phyloP scores from a whole-genome alignment of 306 rosid species.

The Boehmeria nivea region DNA sequence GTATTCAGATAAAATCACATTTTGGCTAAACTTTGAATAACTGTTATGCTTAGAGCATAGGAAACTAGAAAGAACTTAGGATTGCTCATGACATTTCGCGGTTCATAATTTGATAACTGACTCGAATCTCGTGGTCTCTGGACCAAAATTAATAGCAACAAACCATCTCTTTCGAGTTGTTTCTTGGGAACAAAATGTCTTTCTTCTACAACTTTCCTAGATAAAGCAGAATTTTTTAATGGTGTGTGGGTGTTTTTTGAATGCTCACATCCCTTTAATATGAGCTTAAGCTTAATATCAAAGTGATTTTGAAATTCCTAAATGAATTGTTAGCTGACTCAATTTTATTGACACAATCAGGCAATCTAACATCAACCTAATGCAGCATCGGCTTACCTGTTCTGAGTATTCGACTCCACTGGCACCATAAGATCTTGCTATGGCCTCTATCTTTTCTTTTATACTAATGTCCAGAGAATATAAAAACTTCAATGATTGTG shows the following conservation, averaged over 20 bases:
- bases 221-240: no score
- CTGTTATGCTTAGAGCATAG: background rate
- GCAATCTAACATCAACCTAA: background rate
- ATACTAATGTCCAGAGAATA: slow-evolving; percentile 71
- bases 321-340: background rate
- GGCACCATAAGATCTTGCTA: slow-evolving; percentile 94
- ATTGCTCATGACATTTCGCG: no score
- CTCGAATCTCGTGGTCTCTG: background rate
- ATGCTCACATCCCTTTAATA: background rate
- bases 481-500: slow-evolving; percentile 68
- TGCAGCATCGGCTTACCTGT: slow-evolving; percentile 47
- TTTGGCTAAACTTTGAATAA: background rate
- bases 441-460: slow-evolving; percentile 87
- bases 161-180: background rate
- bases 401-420: slow-evolving; percentile 80
- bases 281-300: background rate
- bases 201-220: no score
- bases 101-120: no score
- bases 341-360: background rate
- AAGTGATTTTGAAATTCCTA: background rate
- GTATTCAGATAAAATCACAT: background rate
- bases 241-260: no score
- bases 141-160: background rate
- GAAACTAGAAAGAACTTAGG: background rate
- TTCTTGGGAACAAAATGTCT: background rate